Conservation (phyloP, 495 filamentous ascomycete species). For the Hypoxylon lienhwacheense region DNA sequence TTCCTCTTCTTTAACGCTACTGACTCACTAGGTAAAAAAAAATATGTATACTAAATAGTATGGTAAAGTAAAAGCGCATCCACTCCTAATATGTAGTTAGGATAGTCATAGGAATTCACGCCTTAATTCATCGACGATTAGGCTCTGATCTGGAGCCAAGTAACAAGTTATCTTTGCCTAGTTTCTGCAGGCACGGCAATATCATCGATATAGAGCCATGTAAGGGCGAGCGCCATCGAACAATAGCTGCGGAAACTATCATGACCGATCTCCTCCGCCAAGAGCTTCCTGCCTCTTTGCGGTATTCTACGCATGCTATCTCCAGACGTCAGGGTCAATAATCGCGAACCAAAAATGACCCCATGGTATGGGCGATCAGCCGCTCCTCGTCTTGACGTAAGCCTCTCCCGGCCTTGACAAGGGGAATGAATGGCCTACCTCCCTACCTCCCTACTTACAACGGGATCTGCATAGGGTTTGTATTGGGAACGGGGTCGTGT, state of each 20-base stretch:
- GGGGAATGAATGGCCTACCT: constrained; percentile 30
- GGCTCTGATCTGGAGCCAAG: background rate
- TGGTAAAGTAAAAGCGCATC: no score
- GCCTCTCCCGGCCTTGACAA: constrained; percentile 29
- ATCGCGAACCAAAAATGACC: constrained; percentile 11
- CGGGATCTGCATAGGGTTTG: constrained; percentile 9
- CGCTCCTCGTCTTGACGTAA: constrained; percentile 31
- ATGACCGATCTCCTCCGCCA: constrained; percentile 21
- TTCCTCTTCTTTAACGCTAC: background rate
- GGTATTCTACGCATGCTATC: background rate
- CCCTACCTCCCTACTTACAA: no score
- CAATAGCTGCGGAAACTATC: constrained; percentile 22
- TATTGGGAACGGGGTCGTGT: constrained; percentile 2
- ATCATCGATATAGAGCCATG: constrained; percentile 17
- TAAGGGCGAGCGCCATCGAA: constrained; percentile 29
- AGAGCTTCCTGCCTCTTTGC: constrained; percentile 12
- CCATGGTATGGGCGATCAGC: constrained; percentile 33
- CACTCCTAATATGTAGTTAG: no score
- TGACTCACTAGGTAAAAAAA: background rate
- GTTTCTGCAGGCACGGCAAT: constrained; percentile 9
- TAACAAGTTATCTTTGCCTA: background rate
- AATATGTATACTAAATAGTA: no score
- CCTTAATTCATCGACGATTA: background rate
- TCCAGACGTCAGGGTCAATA: constrained; percentile 15
- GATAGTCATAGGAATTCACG: no score